Evolutionary conservation across 805 yeast genomes (phyloP), one percentile per base, ranked within the genome.

Genomic region (Ogataea allantospora): DNA sequence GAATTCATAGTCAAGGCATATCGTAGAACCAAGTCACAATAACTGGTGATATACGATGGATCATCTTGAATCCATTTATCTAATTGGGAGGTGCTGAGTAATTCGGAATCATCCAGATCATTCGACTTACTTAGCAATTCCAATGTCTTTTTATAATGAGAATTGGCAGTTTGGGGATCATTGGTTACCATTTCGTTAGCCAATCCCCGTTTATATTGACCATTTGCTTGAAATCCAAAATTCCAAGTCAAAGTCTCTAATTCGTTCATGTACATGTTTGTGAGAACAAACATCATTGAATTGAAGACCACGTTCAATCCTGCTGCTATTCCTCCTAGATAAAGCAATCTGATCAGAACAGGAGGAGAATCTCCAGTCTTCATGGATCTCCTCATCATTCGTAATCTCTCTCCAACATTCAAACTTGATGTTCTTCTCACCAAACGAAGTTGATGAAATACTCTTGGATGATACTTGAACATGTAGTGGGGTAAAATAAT

Each of bases 291-390:
- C 42, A 63, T 46, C 65, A 63, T 58, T 1, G 58, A 39, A 44
- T 63, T 63, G 49, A 63, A 63, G 4, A 53, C 18, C 26, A 62
- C 49, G 28, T 60, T 65, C 50, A 74, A 63, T 3, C 70, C 56
- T 19, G 67, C 49, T 49, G 70, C 74, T 16, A 66, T 53, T 3
- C 68, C 52, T 23, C 74, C 59, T 10, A 75, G 68, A 26, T 65
- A 30, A 35, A 74, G 58, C 1, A 77, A 54, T 47, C 71, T 61
- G 40, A 61, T 63, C 57, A 77, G 64, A 50, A 73, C 63, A 5
- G 71, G 63, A 13, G 70, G 52, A 30, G 68, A 60, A 42, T 78
- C 68, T 7, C 58, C 47, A 20, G 55, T 57, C 34, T 51, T 48
- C 7, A 60, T 34, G 51, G 55, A 54, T 10, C 35, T 38, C 18